These are phyloP conservation scores for Astragalus glycyphyllos DNA, from an alignment of 306 rosid species.

Conservation along the genomic window DNA sequence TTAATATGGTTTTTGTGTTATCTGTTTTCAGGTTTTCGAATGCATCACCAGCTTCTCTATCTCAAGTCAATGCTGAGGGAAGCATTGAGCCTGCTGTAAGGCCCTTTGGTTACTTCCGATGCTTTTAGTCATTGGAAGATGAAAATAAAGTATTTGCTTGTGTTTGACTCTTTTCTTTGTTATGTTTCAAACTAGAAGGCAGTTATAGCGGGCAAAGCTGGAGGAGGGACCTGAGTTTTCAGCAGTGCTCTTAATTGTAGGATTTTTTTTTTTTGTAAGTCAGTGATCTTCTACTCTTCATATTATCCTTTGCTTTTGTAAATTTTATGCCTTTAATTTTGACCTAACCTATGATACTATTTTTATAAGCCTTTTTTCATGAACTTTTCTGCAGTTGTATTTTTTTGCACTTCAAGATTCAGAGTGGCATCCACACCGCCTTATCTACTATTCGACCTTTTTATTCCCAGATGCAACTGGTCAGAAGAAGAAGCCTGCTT, in stretches of 20 bases:
- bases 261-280: constrained; percentile 50
- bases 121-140: background rate
- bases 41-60: constrained; percentile 47
- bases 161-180: constrained; percentile 47
- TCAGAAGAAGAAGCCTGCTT: constrained; percentile 42
- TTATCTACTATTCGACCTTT: constrained; percentile 41
- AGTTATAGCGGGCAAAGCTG: constrained; percentile 70
- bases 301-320: background rate
- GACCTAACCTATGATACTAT: constrained; percentile 8
- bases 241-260: constrained; percentile 52
- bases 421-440: constrained; percentile 40
- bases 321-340: constrained; percentile 7
- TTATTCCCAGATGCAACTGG: constrained; percentile 42
- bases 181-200: constrained; percentile 51
- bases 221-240: constrained; percentile 64
- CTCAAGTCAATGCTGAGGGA: constrained; percentile 64
- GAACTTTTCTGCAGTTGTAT: constrained; percentile 56
- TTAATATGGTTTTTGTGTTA: constrained; percentile 20
- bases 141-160: background rate
- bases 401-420: constrained; percentile 48
- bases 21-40: constrained; percentile 65
- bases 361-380: background rate
- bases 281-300: background rate
- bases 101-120: constrained; percentile 17
- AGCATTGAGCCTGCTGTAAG: constrained; percentile 71